phyloP scores from a whole-genome alignment of 2,329 filamentous ascomycete species.

The Mycosphaerella sp. region DNA sequence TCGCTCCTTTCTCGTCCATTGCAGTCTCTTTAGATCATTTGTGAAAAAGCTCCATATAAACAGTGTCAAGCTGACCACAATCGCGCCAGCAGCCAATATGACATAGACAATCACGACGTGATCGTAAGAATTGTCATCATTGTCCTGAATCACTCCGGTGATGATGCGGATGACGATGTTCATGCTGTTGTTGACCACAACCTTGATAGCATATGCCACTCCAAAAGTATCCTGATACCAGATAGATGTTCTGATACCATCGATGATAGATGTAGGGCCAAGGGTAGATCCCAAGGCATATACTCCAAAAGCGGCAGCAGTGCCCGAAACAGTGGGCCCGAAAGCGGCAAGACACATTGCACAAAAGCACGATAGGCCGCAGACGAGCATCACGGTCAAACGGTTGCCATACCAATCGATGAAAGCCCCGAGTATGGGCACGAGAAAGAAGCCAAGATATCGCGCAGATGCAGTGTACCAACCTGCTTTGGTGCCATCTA shows the following conservation, averaged over 20 bases:
- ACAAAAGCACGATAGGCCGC: conserved; percentile 47
- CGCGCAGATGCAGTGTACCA: conserved; percentile 56
- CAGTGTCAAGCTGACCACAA: conserved; percentile 42
- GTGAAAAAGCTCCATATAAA: conserved; percentile 37
- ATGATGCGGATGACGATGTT: conserved; percentile 55
- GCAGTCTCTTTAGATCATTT: conserved; percentile 46
- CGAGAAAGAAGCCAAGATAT: conserved; percentile 54
- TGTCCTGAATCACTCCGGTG: conserved; percentile 54
- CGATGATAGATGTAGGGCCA: conserved; percentile 55
- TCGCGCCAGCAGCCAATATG: conserved; percentile 46
- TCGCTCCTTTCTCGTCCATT: conserved; percentile 54
- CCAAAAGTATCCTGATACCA: conserved; percentile 57
- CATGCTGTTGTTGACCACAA: conserved; percentile 59
- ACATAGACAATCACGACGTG: conserved; percentile 53
- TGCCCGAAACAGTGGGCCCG: conserved; percentile 45
- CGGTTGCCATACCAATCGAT: conserved; percentile 53
- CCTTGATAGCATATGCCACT: conserved; percentile 54
- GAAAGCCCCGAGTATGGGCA: conserved; percentile 51
- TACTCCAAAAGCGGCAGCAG: conserved; percentile 54
- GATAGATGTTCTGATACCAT: conserved; percentile 54
- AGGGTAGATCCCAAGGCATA: conserved; percentile 52
- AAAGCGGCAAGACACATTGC: conserved; percentile 53
- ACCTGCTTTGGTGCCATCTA: conserved; percentile 50
- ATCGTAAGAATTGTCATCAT: conserved; percentile 51
- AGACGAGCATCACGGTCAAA: conserved; percentile 42